Evolutionary conservation across 2,329 filamentous ascomycete species (phyloP), one percentile per base, ranked within the genome.

Genomic region (Penicillium sp.): DNA sequence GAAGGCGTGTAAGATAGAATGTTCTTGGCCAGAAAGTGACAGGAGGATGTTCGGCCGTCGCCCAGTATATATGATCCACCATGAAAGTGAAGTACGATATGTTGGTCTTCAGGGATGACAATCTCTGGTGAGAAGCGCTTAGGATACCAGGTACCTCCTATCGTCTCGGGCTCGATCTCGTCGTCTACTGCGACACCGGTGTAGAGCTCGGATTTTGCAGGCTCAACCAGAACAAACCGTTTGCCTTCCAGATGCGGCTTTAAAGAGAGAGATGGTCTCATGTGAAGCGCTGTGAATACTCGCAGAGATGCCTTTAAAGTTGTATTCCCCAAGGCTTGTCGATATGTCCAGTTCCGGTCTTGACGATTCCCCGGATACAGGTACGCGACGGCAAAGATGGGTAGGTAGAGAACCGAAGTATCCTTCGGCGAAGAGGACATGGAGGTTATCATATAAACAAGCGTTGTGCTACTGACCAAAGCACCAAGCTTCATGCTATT

Each of bases 1-100:
- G 47, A 29, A 1, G 57, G 40, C 0, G 57, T 58, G 24, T 58
- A 33, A 7, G 42, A 27, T 20, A 59, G 49, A 12, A 59, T 29
- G 9, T 42, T 52, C 25, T 52, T 43, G 13, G 55, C 51, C 5
- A 58, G 42, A 24, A 52, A 58, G 24, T 40, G n/a, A 33, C 52
- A 53, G 13, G 53, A 53, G 2, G 31, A 44, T 6, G 48, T 53
- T 8, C 57, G 55, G 23, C 57, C 57, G 38, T 56, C 46, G 0
- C 57, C 57, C 20, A 53, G 27, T 18, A 59, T 53, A 23, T 54
- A 59, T 9, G 53, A 56, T 7, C 57, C 57, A 18, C 57, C 57
- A 38, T 59, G 57, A 6, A 59, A 37, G 29, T 59, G 57, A 18
- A 59, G 47, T 3, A 56, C 41, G 31, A 59, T 41, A 25, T 53